These are phyloP conservation scores for Phytophthora pini DNA, from an alignment of 352 stramenopile genomes.

Conservation along the genomic window DNA sequence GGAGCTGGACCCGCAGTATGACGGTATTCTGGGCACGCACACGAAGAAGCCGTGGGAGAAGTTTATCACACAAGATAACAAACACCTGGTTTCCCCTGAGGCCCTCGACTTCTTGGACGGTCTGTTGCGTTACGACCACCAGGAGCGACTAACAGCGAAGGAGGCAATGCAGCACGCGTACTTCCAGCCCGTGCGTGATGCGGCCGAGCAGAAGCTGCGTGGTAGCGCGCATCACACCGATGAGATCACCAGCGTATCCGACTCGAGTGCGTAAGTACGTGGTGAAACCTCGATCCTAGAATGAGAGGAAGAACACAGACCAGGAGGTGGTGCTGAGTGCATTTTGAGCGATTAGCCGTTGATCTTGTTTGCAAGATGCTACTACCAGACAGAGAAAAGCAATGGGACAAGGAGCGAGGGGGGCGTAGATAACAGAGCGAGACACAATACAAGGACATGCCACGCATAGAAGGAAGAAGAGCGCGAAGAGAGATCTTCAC, in stretches of 20 bases:
- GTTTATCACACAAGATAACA: conserved; percentile 98
- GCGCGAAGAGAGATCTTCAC: conserved; percentile 22
- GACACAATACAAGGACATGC: conserved; percentile 44
- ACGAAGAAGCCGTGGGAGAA: conserved; percentile 99
- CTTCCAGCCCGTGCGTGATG: conserved; percentile 94
- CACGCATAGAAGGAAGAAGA: conserved; percentile 23
- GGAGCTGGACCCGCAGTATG: conserved; percentile 98
- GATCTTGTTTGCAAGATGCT: conserved; percentile 27
- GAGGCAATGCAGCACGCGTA: conserved; percentile 99
- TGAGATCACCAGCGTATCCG: conserved; percentile 78
- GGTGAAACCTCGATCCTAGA: conserved; percentile 22
- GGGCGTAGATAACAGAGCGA: conserved; percentile 42
- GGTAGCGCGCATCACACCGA: conserved; percentile 57
- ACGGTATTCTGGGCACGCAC: conserved; percentile 97
- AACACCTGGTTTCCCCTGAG: conserved; percentile 96
- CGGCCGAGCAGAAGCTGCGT: conserved; percentile 75
- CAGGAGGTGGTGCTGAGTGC: conserved; percentile 18
- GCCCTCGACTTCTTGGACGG: conserved; percentile 96
- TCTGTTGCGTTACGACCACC: conserved; percentile 93
- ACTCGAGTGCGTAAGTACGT: conserved; percentile 71
- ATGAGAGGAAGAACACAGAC: conserved; percentile 15
- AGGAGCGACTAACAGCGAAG: conserved; percentile 98
- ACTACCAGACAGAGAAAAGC: conserved; percentile 14
- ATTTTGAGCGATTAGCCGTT: conserved; percentile 22
- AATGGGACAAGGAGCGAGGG: conserved; percentile 16